These are phyloP conservation scores for Fusarium piperis DNA, from an alignment of 2,329 filamentous ascomycete species.

Conservation along the genomic window DNA sequence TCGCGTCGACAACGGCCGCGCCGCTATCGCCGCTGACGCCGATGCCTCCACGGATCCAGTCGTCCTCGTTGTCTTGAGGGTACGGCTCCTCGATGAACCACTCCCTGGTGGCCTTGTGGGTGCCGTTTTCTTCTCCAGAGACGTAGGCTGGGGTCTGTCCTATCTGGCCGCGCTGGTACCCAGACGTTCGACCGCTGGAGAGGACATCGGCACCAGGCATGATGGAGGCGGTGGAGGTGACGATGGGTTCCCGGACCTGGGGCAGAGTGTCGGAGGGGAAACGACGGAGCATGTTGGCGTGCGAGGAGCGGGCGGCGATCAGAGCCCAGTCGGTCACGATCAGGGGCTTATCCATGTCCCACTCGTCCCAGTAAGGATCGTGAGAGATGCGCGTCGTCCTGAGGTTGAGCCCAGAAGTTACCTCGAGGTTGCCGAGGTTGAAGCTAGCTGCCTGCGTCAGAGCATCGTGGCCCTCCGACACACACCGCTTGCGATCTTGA, in stretches of 20 bases:
- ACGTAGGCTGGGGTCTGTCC: conserved; percentile 57
- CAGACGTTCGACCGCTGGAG: conserved; percentile 56
- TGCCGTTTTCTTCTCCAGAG: conserved; percentile 51
- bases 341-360: conserved; percentile 51
- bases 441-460: conserved; percentile 44
- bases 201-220: conserved; percentile 49
- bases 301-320: conserved; percentile 46
- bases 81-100: conserved; percentile 57
- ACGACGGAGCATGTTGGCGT: conserved; percentile 54
- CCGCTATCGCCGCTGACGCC: conserved; percentile 57
- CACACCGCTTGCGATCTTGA: conserved; percentile 50
- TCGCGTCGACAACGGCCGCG: conserved; percentile 54
- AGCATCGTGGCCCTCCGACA: conserved; percentile 50
- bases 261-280: conserved; percentile 51
- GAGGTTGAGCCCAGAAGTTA: conserved; percentile 54
- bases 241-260: conserved; percentile 44
- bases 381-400: conserved; percentile 56
- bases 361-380: conserved; percentile 57
- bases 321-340: conserved; percentile 58
- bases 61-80: conserved; percentile 51
- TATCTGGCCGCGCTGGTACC: conserved; percentile 53
- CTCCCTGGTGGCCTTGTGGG: conserved; percentile 54
- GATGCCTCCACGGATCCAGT: conserved; percentile 57
- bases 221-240: conserved; percentile 46
- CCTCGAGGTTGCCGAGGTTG: conserved; percentile 49